Base-by-base conservation (phyloP, 306 rosid species). In the Cicer judaicum region DNA sequence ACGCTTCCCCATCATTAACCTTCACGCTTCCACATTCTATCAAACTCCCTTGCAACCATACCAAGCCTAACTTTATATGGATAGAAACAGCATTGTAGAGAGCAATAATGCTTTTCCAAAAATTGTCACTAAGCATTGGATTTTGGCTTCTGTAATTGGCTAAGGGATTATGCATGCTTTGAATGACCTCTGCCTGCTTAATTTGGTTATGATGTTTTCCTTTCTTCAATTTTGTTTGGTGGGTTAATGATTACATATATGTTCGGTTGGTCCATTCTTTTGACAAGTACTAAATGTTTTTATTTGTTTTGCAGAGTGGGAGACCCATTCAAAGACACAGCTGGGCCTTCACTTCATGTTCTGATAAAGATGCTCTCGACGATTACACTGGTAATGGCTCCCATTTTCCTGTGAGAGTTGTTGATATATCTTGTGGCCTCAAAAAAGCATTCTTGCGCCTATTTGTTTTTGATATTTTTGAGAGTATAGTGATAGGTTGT, bases 251-350 rank as follows among this genome's bases (percentile, higher is more conserved):
- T 71, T 77, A 10, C 52, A 75, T 62, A 6, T 36, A 9, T 19
- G 44, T 49, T 29, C 7, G 56, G 12, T 15, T 41, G 40, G 65
- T 76, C 13, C 21, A 8, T 29, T 39, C 40, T 64, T 71, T 29
- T 63, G 14, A 43, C 44, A n/a, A 61, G 59, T 80, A 54, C 21
- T 15, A 43, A 29, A 12, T 7, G 36, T 34, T 43, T 52, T 80
- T 0, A 7, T 62, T 80, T 18, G 68, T 79, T 36, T 56, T 59
- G 89, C 91, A 94, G 99, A 14, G 97, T 94, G 82, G 97, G 99
- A 65, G 99, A 94, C 64, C 99, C 98, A 13, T 94, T 94, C 85
- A 94, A 94, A 85, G 99, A 94, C 89, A 94, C 99, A 19, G 98
- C 98, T 6, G 99, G 99, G 79, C 99, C 99, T 78, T 94, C 97